Evolutionary conservation across 805 yeast genomes (phyloP).

Genomic region (Barnettozyma vustinii): DNA sequence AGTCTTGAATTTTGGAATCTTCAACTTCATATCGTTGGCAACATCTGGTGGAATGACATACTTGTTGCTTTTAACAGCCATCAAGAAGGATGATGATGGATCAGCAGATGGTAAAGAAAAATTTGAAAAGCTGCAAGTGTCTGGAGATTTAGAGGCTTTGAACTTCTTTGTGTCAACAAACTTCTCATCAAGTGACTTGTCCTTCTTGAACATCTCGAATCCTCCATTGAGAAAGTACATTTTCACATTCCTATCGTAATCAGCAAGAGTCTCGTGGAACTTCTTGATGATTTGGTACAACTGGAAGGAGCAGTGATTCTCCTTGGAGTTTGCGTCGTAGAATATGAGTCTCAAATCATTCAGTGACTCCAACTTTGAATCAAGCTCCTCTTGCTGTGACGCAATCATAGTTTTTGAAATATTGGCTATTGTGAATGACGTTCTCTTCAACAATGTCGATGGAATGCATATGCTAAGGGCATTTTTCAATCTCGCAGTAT

Average conservation of each 20-base stretch:
- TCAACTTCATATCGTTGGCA: constrained; percentile 7
- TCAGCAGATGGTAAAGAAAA: constrained; percentile 23
- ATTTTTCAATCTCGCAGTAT: constrained; percentile 48
- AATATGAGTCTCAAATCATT: constrained; percentile 16
- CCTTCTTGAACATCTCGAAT: constrained; percentile 14
- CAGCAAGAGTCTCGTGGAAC: constrained; percentile 15
- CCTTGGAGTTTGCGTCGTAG: constrained; percentile 21
- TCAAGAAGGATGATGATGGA: constrained; percentile 19
- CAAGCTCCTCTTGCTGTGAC: constrained; percentile 15
- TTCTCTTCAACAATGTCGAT: constrained; percentile 74
- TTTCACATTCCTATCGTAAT: constrained; percentile 12
- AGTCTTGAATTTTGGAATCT: constrained; percentile 10
- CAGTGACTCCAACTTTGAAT: constrained; percentile 10
- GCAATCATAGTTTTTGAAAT: constrained; percentile 25
- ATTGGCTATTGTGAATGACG: constrained; percentile 23
- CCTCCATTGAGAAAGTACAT: constrained; percentile 21
- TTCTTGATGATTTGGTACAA: constrained; percentile 23
- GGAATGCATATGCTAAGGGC: constrained; percentile 83
- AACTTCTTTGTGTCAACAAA: constrained; percentile 14
- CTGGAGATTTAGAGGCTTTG: constrained; percentile 10
- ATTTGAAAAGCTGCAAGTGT: constrained; percentile 15
- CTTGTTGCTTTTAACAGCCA: constrained; percentile 20
- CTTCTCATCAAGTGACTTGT: neutral
- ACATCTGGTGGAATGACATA: constrained; percentile 5
- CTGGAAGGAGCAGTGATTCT: constrained; percentile 21